These are phyloP conservation scores for Lasiodiplodia theobromae DNA, from an alignment of 2,329 filamentous ascomycete species.

Conservation along the genomic window DNA sequence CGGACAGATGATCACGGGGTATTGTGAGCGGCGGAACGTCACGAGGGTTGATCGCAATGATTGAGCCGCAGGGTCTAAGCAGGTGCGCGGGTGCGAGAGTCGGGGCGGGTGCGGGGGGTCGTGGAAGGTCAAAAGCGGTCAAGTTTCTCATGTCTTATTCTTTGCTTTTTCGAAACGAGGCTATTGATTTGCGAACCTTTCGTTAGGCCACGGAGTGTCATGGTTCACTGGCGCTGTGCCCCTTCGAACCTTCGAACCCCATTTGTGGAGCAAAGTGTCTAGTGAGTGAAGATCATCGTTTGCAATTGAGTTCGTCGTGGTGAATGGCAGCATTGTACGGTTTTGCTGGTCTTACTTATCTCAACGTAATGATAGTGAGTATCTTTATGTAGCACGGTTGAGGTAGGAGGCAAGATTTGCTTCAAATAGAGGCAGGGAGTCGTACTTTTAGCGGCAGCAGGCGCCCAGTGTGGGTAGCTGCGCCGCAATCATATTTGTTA, in stretches of 20 bases:
- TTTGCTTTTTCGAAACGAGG: neutral
- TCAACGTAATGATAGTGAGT: neutral
- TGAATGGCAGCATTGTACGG: neutral
- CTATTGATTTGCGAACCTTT: neutral
- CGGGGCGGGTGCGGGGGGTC: neutral
- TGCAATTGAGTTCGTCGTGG: neutral
- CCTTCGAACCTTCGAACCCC: neutral
- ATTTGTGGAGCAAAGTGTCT: neutral
- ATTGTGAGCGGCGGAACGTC: neutral
- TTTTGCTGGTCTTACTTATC: neutral
- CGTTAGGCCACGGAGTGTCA: too few relatives aligned
- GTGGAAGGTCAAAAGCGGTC: neutral
- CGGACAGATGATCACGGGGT: neutral
- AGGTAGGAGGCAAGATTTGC: neutral
- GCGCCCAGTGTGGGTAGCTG: too few relatives aligned
- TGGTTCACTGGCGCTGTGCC: neutral
- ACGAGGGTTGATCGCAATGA: neutral
- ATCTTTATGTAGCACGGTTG: neutral
- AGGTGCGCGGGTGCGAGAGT: neutral
- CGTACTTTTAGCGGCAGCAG: too few relatives aligned
- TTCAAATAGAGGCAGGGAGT: neutral
- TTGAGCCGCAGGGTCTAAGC: neutral
- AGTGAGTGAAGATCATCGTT: neutral
- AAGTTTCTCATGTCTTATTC: neutral
- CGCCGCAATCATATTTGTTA: too few relatives aligned